These are phyloP conservation scores for Tilletia caries DNA, from an alignment of 1,284 basidiomycete genomes.

Conservation along the genomic window DNA sequence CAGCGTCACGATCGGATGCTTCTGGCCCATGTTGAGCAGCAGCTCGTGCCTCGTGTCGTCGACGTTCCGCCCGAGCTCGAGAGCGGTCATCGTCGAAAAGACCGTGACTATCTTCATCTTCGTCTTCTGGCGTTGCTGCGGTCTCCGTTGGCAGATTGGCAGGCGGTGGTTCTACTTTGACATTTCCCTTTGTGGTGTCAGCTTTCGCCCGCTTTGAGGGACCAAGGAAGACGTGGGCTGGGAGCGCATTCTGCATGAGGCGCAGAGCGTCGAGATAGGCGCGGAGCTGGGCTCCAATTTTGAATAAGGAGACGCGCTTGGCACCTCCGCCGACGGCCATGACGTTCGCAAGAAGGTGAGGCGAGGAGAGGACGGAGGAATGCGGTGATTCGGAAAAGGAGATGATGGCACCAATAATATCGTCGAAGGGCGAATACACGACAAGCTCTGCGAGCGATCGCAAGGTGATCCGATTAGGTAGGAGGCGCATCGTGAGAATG, in stretches of 20 bases:
- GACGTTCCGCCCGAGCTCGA: background rate
- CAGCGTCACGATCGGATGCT: background rate
- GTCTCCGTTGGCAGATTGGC: background rate
- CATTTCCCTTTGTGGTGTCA: slow-evolving; percentile 8
- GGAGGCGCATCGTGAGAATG: background rate
- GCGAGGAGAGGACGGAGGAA: background rate
- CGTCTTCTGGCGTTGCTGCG: background rate
- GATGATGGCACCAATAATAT: background rate
- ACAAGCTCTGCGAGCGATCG: slow-evolving; percentile 5
- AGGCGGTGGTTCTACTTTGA: background rate
- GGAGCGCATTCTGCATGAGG: slow-evolving; percentile 37
- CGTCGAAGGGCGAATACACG: background rate
- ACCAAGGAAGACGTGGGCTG: slow-evolving; percentile 16
- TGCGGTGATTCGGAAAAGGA: background rate
- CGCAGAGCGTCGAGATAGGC: slow-evolving; percentile 40
- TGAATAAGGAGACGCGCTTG: slow-evolving; percentile 6
- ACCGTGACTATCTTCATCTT: slow-evolving; percentile 3
- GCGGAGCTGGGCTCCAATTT: slow-evolving; percentile 20
- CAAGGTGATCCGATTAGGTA: slow-evolving; percentile 5
- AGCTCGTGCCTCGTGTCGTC: background rate
- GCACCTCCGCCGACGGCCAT: slow-evolving; percentile 3
- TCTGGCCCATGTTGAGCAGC: background rate
- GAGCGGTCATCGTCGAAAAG: slow-evolving; percentile 3
- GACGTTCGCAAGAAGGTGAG: slow-evolving; percentile 8
- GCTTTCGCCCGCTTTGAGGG: background rate